Percentiles rank a stretch among this genome's conserved stretches.
phyloP scores from a whole-genome alignment of 192 early-diverging fungal genomes.

The Podila minutissima region DNA sequence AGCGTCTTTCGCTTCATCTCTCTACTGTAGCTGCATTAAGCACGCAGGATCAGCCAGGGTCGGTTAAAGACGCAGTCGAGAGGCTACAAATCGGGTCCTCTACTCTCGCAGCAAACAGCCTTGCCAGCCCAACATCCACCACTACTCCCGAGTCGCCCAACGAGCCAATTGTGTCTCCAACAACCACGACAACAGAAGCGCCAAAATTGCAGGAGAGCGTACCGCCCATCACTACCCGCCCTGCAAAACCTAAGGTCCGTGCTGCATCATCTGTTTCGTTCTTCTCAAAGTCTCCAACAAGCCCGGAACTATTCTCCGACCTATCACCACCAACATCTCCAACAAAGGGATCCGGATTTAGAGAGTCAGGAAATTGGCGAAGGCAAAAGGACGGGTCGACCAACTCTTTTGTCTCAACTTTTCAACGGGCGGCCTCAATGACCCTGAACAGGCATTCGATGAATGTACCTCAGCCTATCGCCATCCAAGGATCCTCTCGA shows the following conservation, averaged over 20 bases:
- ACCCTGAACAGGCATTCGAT: conserved; percentile 31
- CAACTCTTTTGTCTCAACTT: conserved; percentile 33
- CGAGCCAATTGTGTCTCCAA: not conserved
- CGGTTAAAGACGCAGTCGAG: conserved; percentile 13
- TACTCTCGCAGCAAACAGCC: not conserved
- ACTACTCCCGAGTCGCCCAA: not conserved
- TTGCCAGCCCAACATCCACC: not conserved
- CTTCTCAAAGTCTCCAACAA: conserved; percentile 1
- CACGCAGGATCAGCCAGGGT: conserved; percentile 7
- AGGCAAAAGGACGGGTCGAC: conserved; percentile 20
- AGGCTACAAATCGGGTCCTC: conserved; percentile 13
- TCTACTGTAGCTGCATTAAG: conserved; percentile 12
- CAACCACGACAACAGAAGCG: conserved; percentile 8
- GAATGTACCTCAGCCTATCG: conserved; percentile 9
- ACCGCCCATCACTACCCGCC: not conserved
- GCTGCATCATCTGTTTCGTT: not conserved
- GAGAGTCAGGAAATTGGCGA: conserved; percentile 20
- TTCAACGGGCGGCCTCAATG: conserved; percentile 39
- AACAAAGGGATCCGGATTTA: conserved; percentile 6
- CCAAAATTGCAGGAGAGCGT: not conserved
- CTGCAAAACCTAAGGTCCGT: not conserved
- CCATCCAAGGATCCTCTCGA: conserved; percentile 13
- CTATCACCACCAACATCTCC: conserved; percentile 33
- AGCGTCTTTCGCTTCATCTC: conserved; percentile 72
- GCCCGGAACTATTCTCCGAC: conserved; percentile 6